These are phyloP conservation scores for Solanum chaucha DNA, from an alignment of 257 asterid genomes.

Conservation along the genomic window DNA sequence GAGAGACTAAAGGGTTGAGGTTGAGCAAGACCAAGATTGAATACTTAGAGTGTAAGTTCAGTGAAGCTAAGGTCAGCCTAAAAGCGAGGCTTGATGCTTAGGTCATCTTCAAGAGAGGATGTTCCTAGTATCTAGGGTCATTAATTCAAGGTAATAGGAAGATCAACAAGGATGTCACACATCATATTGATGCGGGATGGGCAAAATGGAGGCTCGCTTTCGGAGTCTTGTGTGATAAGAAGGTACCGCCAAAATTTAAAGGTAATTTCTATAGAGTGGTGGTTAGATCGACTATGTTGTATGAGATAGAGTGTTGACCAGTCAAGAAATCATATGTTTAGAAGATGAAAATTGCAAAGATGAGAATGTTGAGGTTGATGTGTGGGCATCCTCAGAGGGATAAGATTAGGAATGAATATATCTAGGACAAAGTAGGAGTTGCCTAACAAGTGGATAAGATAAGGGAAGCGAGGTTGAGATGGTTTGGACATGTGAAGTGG, in stretches of 20 bases:
- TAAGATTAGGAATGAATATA: background rate
- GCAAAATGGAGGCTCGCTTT: background rate
- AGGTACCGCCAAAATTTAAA: background rate
- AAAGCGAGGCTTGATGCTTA: background rate
- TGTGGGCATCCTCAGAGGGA: background rate
- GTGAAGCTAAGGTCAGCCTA: background rate
- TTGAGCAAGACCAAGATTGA: background rate
- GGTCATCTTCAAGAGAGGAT: too few species aligned
- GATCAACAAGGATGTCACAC: background rate
- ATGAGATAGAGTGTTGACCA: background rate
- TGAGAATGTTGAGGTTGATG: background rate
- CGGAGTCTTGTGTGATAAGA: background rate
- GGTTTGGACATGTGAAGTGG: background rate
- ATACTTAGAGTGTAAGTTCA: background rate
- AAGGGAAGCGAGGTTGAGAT: background rate
- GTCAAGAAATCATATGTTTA: background rate
- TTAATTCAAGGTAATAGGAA: background rate
- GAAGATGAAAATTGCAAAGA: background rate
- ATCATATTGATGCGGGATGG: background rate
- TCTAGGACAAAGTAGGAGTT: background rate
- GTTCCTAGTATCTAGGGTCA: background rate
- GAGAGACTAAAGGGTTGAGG: background rate
- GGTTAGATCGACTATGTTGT: background rate
- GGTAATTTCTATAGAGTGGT: background rate
- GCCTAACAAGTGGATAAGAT: background rate